Evolutionary conservation across 768 basidiomycete species (phyloP), one percentile per base, ranked within the genome.

Genomic region (Candolleomyces aberdarensis): DNA sequence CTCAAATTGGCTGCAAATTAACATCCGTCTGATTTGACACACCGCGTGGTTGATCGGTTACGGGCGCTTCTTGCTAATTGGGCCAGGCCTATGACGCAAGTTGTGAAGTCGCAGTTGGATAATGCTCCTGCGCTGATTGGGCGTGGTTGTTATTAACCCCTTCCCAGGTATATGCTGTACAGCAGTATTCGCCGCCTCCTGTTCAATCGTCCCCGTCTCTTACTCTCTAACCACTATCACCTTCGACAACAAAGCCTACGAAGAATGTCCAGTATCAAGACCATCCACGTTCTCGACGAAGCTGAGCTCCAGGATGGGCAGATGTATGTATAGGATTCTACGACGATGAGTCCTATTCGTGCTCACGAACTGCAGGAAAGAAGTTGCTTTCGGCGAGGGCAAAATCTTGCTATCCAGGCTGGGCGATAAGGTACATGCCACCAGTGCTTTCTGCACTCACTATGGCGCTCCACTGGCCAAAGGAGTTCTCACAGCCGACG

Each of bases 401-500:
- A 91, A 91, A 74, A 86, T 96, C 47, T 77, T 95, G 11, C 72
- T 95, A 11, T 89, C 89, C 57, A 86, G 87, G 55, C 72, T 95
- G 17, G 89, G 88, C 31, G 86, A 89, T 66, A 83, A 88, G 64
- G 76, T 93, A 1, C 80, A 89, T 65, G 91, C 92, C 6, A 94
- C 89, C 0, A 88, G 86, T 62, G 91, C 91, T 2, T 89, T 84
- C 73, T 96, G 94, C 74, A 95, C 93, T 1, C 94, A 96, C 72
- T 96, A 94, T 69, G 94, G 94, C 11, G 94, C 94, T 3, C 92
- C 93, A 1, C 80, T 96, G 2, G 85, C 80, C 5, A 93, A 92
- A 72, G 94, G 93, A 56, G 87, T 93, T 10, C 76, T 94, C 58
- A 83, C 88, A 8, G 80, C 88, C 39, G 88, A 91, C 70, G 93